phyloP scores from a whole-genome alignment of 2,329 filamentous ascomycete species.

The Fusarium fujikuroi region DNA sequence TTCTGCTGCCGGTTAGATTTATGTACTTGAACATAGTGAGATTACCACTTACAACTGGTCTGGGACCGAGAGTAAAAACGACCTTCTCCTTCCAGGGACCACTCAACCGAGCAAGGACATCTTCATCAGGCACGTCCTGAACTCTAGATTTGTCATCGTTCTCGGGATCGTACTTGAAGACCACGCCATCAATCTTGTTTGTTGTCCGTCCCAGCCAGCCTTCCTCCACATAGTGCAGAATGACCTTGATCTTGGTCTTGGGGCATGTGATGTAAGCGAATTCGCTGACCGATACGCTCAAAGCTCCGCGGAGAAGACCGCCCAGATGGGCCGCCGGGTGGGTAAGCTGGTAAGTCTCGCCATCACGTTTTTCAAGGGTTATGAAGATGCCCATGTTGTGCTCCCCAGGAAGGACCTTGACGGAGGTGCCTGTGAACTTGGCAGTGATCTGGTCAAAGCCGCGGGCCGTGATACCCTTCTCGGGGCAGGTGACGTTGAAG shows the following conservation, averaged over 20 bases:
- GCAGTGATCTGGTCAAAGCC: constrained; percentile 97
- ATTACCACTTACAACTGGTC: constrained; percentile 66
- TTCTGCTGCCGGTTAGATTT: constrained; percentile 45
- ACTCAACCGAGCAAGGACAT: constrained; percentile 83
- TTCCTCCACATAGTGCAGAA: constrained; percentile 92
- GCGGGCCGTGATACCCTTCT: constrained; percentile 85
- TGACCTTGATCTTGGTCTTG: constrained; percentile 90
- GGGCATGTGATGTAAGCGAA: constrained; percentile 88
- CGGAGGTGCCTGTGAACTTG: constrained; percentile 95
- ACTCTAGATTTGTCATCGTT: constrained; percentile 84
- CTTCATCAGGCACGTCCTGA: constrained; percentile 86
- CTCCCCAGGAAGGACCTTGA: constrained; percentile 90
- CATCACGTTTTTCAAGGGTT: constrained; percentile 78
- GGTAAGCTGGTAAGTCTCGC: constrained; percentile 94
- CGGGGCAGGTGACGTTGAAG: constrained; percentile 91
- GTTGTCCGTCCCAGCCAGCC: constrained; percentile 93
- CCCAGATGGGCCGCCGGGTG: constrained; percentile 95
- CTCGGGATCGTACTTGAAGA: constrained; percentile 90
- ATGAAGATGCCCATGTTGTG: constrained; percentile 98
- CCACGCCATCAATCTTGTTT: constrained; percentile 89
- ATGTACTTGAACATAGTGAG: not conserved
- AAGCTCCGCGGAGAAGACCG: constrained; percentile 85
- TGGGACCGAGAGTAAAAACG: constrained; percentile 68
- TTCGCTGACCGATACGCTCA: constrained; percentile 91
- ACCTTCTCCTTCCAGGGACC: constrained; percentile 86